phyloP scores from a whole-genome alignment of 805 yeast genomes.

The Lachancea mirantina region DNA sequence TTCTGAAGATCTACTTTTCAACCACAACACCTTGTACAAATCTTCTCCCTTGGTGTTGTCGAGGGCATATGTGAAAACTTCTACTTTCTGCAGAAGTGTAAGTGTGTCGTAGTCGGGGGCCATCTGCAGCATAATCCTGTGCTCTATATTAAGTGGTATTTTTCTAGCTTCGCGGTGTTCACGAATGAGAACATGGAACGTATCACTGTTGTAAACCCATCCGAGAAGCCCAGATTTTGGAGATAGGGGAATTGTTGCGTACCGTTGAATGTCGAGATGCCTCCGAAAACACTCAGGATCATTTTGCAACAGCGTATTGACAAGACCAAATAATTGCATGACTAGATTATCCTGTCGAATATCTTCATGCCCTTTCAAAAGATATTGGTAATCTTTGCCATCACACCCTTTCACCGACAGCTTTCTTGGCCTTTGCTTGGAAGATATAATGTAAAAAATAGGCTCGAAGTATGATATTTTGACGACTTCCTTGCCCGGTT shows the following conservation, averaged over 20 bases:
- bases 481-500: constrained; percentile 72
- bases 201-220: constrained; percentile 97
- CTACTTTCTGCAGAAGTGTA: constrained; percentile 86
- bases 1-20: constrained; percentile 91
- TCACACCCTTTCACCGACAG: constrained; percentile 77
- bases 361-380: constrained; percentile 94
- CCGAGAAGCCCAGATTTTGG: constrained; percentile 96
- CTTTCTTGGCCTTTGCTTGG: constrained; percentile 93
- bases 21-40: constrained; percentile 90
- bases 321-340: constrained; percentile 95
- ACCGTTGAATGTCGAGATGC: constrained; percentile 86
- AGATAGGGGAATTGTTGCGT: constrained; percentile 89
- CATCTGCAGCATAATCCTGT: constrained; percentile 94
- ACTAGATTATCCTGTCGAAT: constrained; percentile 95
- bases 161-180: constrained; percentile 91
- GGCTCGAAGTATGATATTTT: constrained; percentile 74
- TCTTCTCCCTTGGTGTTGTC: constrained; percentile 97
- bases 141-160: constrained; percentile 85
- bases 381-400: constrained; percentile 80
- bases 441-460: constrained; percentile 75
- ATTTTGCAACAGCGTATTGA: constrained; percentile 77
- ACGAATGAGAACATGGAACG: constrained; percentile 86
- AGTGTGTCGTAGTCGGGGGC: constrained; percentile 90
- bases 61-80: constrained; percentile 90
- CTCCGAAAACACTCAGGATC: constrained; percentile 96